Base-by-base conservation (phyloP, 2,329 filamentous ascomycete species). In the Saccharata proteae region DNA sequence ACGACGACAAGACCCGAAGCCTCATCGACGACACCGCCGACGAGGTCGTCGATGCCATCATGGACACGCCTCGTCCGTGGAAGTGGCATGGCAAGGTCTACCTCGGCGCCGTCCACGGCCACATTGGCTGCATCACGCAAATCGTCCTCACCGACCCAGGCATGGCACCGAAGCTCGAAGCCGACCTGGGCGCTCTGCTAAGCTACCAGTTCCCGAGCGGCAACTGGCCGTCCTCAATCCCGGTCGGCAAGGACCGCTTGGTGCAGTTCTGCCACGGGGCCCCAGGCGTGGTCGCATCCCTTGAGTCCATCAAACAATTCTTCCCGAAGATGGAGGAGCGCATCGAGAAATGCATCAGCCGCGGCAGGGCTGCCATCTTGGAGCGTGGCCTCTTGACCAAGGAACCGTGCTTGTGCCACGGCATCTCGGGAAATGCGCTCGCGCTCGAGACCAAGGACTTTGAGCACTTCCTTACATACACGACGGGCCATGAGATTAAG, bases 121-220 rank as follows among this genome's bases (percentile, higher is more conserved):
- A 70, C 9, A 69, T 81, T 16, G 75, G 78, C 4, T 80, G 80
- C 48, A 64, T 83, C 34, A 74, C 71, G n/a, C 78, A 83, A 49
- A 57, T 81, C 10, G 64, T 80, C 2, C 57, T 71, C 22, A 72
- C 73, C 3, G 64, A 67, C 34, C 67, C 71, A 1, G 52, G 57
- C 4, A 62, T 69, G 39, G 72, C 74, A 1, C 49, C 61, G 2
- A 60, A 62, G 27, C 53, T 81, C 3, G 62, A 69, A 38, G 54
- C 54, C 3, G 61, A 69, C 13, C 47, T 82, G 4, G 58, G 61
- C 1, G 59, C 61, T 7, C 46, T 82, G 8, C 57, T 83, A 3
- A 64, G 64, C 20, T 59, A 70, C 39, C 77, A 83, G 45, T 63
- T 61, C 31, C 57, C 65, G 4, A 69, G 65, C 37, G 75, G 76